Evolutionary conservation across 495 filamentous ascomycete genomes (phyloP).

Genomic region (Thozetella sp.): DNA sequence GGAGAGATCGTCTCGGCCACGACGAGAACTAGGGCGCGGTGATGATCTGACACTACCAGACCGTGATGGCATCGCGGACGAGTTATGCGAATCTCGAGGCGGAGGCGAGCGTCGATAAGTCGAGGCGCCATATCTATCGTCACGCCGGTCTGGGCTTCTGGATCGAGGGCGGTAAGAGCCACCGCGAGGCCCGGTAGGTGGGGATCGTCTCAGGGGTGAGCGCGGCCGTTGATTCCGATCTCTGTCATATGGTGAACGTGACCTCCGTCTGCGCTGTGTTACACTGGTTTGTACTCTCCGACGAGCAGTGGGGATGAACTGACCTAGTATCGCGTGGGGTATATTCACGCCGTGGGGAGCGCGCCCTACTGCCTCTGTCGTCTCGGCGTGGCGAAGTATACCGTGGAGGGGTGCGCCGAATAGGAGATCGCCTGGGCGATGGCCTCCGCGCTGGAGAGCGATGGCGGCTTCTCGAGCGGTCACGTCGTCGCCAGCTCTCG

Average conservation of each 20-base stretch:
- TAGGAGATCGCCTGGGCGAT: conserved; percentile 36
- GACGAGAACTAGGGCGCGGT: conserved; percentile 36
- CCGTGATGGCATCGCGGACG: conserved; percentile 42
- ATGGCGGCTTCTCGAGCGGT: conserved; percentile 33
- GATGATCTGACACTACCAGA: conserved; percentile 43
- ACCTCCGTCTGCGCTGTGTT: conserved; percentile 36
- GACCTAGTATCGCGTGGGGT: conserved; percentile 23
- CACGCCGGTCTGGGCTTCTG: conserved; percentile 42
- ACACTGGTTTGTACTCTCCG: not conserved
- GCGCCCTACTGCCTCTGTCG: conserved; percentile 11
- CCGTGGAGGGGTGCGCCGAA: conserved; percentile 30
- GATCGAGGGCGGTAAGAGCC: conserved; percentile 42
- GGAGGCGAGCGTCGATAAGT: conserved; percentile 41
- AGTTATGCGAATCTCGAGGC: conserved; percentile 39
- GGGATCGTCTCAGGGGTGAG: conserved; percentile 35
- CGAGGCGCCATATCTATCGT: conserved; percentile 36
- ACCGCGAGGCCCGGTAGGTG: conserved; percentile 30
- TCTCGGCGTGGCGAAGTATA: conserved; percentile 45
- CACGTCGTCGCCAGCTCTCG: conserved; percentile 15
- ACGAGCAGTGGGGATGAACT: not conserved
- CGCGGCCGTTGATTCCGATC: conserved; percentile 36
- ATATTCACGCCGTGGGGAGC: conserved; percentile 20
- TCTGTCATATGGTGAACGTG: conserved; percentile 46
- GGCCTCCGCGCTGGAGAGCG: conserved; percentile 37
- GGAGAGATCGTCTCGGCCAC: conserved; percentile 42